phyloP scores from a whole-genome alignment of 345 rosid genomes.

The Rhizophora apiculata region DNA sequence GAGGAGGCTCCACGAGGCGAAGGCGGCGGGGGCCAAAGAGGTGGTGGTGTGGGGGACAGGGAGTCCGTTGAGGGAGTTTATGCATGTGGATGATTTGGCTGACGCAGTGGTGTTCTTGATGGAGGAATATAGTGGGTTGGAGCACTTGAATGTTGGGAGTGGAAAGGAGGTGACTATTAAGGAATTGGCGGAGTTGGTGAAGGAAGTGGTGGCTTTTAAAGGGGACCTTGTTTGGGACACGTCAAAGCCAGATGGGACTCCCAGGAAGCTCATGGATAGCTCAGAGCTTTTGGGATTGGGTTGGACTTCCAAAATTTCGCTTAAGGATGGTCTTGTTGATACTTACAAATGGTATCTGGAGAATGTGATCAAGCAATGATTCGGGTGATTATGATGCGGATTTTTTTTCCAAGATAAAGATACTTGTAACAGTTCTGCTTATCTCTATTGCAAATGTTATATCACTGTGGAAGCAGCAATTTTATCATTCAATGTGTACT shows the following conservation, averaged over 20 bases:
- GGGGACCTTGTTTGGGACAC: conserved; percentile 88
- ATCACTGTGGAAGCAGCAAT: not conserved
- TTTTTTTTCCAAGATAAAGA: not conserved
- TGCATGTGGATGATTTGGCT: conserved; percentile 94
- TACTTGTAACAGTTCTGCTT: not conserved
- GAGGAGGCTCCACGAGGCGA: conserved; percentile 86
- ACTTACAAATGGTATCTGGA: conserved; percentile 89
- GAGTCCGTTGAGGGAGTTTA: conserved; percentile 87
- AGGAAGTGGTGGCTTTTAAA: conserved; percentile 79
- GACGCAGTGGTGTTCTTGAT: conserved; percentile 81
- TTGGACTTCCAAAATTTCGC: conserved; percentile 68
- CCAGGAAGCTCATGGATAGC: conserved; percentile 94
- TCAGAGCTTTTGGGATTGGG: conserved; percentile 75
- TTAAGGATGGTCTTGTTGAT: conserved; percentile 72
- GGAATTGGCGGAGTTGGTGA: conserved; percentile 87
- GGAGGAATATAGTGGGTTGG: conserved; percentile 59
- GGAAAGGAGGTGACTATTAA: conserved; percentile 87
- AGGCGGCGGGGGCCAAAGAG: conserved; percentile 57
- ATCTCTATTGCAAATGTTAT: not conserved
- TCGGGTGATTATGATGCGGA: conserved; percentile 25
- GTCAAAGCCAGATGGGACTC: conserved; percentile 87
- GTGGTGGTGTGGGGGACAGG: conserved; percentile 99
- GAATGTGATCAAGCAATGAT: conserved; percentile 42
- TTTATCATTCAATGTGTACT: too few relatives aligned
- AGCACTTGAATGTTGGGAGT: conserved; percentile 90